Evolutionary conservation across 2,329 filamentous ascomycete species (phyloP).

Genomic region (Ophiostoma himal-ulmi): DNA sequence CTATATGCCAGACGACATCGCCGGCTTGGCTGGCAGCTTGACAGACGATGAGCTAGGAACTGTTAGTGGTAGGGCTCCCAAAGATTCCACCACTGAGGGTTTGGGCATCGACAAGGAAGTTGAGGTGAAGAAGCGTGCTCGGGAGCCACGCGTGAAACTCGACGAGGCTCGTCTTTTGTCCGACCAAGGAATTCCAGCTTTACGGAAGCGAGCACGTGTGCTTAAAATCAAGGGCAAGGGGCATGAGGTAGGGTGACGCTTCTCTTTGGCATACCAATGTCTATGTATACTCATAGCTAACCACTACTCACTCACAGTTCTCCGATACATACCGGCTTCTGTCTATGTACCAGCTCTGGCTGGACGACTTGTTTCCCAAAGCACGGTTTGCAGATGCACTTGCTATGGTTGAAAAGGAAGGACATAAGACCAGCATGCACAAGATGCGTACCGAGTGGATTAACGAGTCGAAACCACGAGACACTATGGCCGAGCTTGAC

Average conservation of each 20-base stretch:
- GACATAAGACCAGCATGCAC: slow-evolving; percentile 74
- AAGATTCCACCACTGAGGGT: slow-evolving; percentile 46
- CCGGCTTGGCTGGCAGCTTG: slow-evolving; percentile 42
- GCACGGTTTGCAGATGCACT: slow-evolving; percentile 89
- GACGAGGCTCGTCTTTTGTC: slow-evolving; percentile 83
- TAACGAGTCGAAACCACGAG: slow-evolving; percentile 60
- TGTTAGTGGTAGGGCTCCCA: slow-evolving; percentile 36
- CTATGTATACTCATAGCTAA: background rate
- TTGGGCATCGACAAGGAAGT: slow-evolving; percentile 85
- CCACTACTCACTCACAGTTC: slow-evolving; percentile 50
- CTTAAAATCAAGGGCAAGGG: slow-evolving; percentile 87
- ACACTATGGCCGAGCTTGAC: slow-evolving; percentile 25
- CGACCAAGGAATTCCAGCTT: slow-evolving; percentile 72
- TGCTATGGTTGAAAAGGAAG: slow-evolving; percentile 84
- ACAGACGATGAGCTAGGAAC: slow-evolving; percentile 18
- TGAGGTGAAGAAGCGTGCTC: slow-evolving; percentile 68
- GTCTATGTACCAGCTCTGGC: slow-evolving; percentile 91
- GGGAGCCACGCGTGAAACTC: slow-evolving; percentile 71
- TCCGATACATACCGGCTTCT: slow-evolving; percentile 75
- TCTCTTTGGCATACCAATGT: background rate
- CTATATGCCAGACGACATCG: slow-evolving; percentile 56
- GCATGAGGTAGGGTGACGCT: slow-evolving; percentile 60
- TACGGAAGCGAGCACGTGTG: slow-evolving; percentile 64
- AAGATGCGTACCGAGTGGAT: slow-evolving; percentile 77
- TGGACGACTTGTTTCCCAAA: slow-evolving; percentile 91